These are phyloP conservation scores for Lentithecium fluviatile DNA, from an alignment of 495 filamentous ascomycete species.

Conservation along the genomic window DNA sequence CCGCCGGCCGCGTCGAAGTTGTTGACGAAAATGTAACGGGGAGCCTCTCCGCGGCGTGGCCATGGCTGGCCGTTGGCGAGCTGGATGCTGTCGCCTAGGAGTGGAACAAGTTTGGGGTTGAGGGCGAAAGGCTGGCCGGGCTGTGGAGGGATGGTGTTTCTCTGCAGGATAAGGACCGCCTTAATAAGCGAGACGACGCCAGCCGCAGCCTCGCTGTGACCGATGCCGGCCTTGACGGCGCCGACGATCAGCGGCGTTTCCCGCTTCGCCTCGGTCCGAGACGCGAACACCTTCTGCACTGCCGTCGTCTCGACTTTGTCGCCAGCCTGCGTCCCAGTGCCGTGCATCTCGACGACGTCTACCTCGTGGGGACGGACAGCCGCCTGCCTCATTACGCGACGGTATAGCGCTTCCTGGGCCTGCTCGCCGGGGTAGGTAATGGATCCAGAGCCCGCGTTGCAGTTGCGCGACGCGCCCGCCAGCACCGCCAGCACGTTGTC, in stretches of 20 bases:
- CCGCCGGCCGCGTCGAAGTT: slow-evolving; percentile 47
- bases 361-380: slow-evolving; percentile 33
- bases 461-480: slow-evolving; percentile 30
- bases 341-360: slow-evolving; percentile 43
- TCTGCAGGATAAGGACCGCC: slow-evolving; percentile 39
- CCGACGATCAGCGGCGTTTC: slow-evolving; percentile 34
- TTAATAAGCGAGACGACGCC: slow-evolving; percentile 44
- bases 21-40: slow-evolving; percentile 41
- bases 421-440: slow-evolving; percentile 42
- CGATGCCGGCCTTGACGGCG: slow-evolving; percentile 41
- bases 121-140: slow-evolving; percentile 16
- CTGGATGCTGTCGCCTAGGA: slow-evolving; percentile 4
- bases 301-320: slow-evolving; percentile 40
- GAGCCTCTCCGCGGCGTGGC: background rate
- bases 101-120: slow-evolving; percentile 14
- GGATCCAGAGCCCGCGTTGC: slow-evolving; percentile 40
- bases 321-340: slow-evolving; percentile 46
- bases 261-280: background rate
- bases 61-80: background rate
- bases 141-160: slow-evolving; percentile 26
- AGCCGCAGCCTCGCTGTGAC: slow-evolving; percentile 41
- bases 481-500: slow-evolving; percentile 40
- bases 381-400: slow-evolving; percentile 28
- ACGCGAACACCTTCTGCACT: slow-evolving; percentile 35
- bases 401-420: slow-evolving; percentile 34